Base-by-base conservation (phyloP, 495 filamentous ascomycete species). In the Chaetomium cochliodes region DNA sequence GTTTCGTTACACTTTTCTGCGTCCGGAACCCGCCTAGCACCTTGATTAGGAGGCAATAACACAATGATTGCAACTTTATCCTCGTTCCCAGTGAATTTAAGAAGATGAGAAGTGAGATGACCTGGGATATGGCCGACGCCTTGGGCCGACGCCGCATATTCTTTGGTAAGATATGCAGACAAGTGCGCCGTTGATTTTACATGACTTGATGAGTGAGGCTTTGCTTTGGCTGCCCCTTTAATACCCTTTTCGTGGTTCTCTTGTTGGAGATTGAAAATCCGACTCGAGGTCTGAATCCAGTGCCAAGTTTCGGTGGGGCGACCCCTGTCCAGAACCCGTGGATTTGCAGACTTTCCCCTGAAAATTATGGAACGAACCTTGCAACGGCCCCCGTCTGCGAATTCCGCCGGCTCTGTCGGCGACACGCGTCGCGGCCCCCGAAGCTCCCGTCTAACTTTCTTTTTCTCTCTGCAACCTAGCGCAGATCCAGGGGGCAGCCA, bases 361-460 rank as follows among this genome's bases (percentile, higher is more conserved):
- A 60, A 60, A 37, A 26, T 41, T 60, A 46, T 51, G 57, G 57
- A 33, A 22, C 26, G 3, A 22, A 15, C 22, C 42, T n/a, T n/a
- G 25, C 3, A 49, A 23, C 26, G 41, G 39, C 20, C 22, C 22
- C 8, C 15, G 44, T 37, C 42, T 47, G 15, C 44, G 28, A 50
- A 52, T 41, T n/a, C 58, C 46, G 58, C 8, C 57, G 9, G 42
- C 26, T 20, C 42, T 5, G 33, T 41, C 20, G 47, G 26, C 16
- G 11, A 51, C 28, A 25, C 55, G 44, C 57, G 44, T 44, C 26
- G 49, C 57, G 22, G 23, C 56, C 22, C 9, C 57, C 57, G 57
- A 50, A 33, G 28, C 57, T 60, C 22, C 57, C 57, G 57, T 50
- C 23, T 2, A 12, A 26, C 9, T 42, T 42, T 44, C 37, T 44